Base-by-base conservation (phyloP, 257 asterid genomes). In the Solanum corneliomulleri region DNA sequence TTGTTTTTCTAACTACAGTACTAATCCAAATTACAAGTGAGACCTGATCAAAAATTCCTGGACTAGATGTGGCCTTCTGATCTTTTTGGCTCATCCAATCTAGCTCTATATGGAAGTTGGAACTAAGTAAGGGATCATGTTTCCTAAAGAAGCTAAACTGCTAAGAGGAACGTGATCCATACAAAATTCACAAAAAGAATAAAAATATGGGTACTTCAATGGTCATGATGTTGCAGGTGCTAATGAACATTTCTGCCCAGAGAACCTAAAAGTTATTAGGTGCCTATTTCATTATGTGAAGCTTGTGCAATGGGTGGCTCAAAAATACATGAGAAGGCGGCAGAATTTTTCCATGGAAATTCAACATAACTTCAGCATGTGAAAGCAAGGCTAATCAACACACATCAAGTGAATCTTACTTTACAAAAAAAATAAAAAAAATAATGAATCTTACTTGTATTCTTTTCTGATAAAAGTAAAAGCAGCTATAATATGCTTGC, bases 381-480 rank as follows among this genome's bases (percentile, higher is more conserved):
- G 69, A 35, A 33, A 58, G 84, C 75, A 62, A 9, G 71, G 71
- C 11, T 62, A 23, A 14, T 60, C 68, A 78, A 84, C 81, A 85
- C 39, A 87, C 47, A 68, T 11, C 83, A 37, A 80, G 85, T 81
- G 78, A 89, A 87, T 87, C 97, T 92, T 92, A 95, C 99, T 87
- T 86, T 52, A 4, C 15, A 47, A 47, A 47, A 14, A 49, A 49
- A 3, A 49, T 2, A 1, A 16, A 16, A 6, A 52, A 6, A 52
- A 52, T 31, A 80, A 85, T 81, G 78, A 89, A 86, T 87, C 97
- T 93, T 92, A 95, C 99, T 87, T 86, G 81, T 92, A 90, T 90
- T 92, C 95, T 89, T 88, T 89, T 93, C 85, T 89, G 89, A 96
- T 94, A 90, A 93, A 89, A 68, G 93, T 88, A 89, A 94, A 93